phyloP scores from a whole-genome alignment of 1,284 basidiomycete species.

The Coniferiporia sulphurascens region DNA sequence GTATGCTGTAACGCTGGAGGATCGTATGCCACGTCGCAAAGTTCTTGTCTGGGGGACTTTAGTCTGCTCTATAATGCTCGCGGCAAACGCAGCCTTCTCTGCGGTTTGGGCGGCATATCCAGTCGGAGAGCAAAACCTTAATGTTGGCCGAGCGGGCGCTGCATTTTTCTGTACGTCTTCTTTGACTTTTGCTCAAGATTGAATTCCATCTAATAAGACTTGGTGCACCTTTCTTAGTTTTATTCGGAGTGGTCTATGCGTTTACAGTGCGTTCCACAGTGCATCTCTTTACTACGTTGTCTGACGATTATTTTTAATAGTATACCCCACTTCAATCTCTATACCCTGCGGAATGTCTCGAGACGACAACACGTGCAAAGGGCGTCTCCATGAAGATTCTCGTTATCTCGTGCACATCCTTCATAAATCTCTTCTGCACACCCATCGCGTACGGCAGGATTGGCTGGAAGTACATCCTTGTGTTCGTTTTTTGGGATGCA shows the following conservation, averaged over 20 bases:
- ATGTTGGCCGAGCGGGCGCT: constrained; percentile 28
- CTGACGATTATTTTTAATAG: constrained; percentile 9
- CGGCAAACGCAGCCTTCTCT: constrained; percentile 26
- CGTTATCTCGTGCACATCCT: constrained; percentile 21
- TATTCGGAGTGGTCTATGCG: constrained; percentile 21
- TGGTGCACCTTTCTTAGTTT: background rate
- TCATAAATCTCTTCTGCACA: constrained; percentile 29
- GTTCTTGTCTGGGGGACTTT: constrained; percentile 23
- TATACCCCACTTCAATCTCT: constrained; percentile 31
- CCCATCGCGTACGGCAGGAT: constrained; percentile 20
- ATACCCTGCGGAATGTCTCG: constrained; percentile 34
- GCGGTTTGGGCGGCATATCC: constrained; percentile 25
- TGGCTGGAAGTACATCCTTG: constrained; percentile 25
- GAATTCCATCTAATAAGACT: too few relatives aligned
- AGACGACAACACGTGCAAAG: constrained; percentile 34
- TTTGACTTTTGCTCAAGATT: too few relatives aligned
- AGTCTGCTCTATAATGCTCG: constrained; percentile 25
- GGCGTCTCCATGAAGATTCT: constrained; percentile 28
- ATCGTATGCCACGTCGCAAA: constrained; percentile 16
- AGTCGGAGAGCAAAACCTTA: constrained; percentile 21
- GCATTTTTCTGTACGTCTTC: constrained; percentile 17
- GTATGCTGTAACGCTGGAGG: constrained; percentile 14
- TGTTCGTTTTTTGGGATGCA: constrained; percentile 31
- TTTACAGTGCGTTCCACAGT: constrained; percentile 17
- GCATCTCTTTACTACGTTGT: background rate